A percentile compares a stretch with the other conserved stretches of the same genome.
These are phyloP conservation scores for Hyphodiscus sp. DNA, from an alignment of 2,329 filamentous ascomycete genomes.

Conservation along the genomic window DNA sequence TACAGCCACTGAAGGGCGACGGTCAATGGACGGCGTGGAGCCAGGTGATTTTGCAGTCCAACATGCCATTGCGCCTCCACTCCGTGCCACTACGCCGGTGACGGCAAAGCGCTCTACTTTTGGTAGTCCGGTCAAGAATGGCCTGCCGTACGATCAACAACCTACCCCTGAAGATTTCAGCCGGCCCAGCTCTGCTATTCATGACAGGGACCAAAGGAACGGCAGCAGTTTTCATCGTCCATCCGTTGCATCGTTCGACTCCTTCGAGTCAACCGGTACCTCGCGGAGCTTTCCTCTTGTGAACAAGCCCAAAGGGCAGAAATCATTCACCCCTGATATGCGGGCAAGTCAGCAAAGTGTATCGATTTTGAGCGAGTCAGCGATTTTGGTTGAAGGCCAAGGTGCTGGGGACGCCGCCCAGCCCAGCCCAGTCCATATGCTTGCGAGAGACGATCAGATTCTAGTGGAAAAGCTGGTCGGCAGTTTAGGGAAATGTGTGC, in stretches of 20 bases:
- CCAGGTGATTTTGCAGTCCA: conserved; percentile 34
- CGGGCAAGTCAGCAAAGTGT: conserved; percentile 8
- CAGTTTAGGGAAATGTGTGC: conserved; percentile 52
- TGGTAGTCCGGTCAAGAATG: conserved; percentile 13
- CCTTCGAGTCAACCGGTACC: conserved; percentile 41
- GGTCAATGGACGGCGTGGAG: conserved; percentile 33
- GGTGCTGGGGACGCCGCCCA: conserved; percentile 9
- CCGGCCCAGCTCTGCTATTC: conserved; percentile 13
- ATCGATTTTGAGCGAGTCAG: conserved; percentile 15
- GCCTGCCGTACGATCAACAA: conserved; percentile 6
- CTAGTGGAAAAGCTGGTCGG: conserved; percentile 55
- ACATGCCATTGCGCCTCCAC: conserved; percentile 18
- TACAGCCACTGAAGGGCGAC: conserved; percentile 51
- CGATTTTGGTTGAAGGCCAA: conserved; percentile 12
- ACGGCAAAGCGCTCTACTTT: conserved; percentile 26
- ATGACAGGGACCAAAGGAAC: conserved; percentile 12
- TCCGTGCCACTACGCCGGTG: conserved; percentile 11
- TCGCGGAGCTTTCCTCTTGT: conserved; percentile 57
- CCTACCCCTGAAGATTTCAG: conserved; percentile 5
- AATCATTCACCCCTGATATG: conserved; percentile 4
- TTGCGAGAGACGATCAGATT: conserved; percentile 47
- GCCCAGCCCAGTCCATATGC: conserved; percentile 27
- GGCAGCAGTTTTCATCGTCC: conserved; percentile 40
- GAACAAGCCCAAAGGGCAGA: conserved; percentile 38
- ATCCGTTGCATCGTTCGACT: conserved; percentile 46